Evolutionary conservation across 2,329 filamentous ascomycete species (phyloP).

Genomic region (Colletotrichum tropicicola): DNA sequence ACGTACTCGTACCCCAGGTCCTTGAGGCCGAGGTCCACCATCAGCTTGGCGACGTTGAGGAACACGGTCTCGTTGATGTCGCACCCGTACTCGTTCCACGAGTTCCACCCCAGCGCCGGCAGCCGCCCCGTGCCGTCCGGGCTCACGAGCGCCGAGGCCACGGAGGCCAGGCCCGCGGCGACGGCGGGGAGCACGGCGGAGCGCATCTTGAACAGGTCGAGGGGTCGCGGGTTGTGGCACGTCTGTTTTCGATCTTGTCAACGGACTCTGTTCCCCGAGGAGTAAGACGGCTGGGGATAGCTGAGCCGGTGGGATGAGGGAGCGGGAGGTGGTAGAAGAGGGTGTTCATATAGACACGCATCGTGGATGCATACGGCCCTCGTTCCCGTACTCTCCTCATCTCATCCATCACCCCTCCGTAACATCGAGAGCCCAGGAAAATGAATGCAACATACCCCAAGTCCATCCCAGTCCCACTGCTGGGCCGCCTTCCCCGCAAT

Average conservation of each 20-base stretch:
- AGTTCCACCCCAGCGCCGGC: slow-evolving; percentile 58
- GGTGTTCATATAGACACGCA: slow-evolving; percentile 2
- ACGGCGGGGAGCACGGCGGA: background rate
- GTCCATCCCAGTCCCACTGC: slow-evolving; percentile 11
- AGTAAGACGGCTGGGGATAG: background rate
- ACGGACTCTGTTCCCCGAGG: background rate
- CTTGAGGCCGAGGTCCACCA: slow-evolving; percentile 58
- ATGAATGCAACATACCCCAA: slow-evolving; percentile 24
- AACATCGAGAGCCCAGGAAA: background rate
- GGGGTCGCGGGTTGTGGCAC: background rate
- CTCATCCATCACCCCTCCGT: background rate
- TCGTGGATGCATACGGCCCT: background rate
- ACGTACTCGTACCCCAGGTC: slow-evolving; percentile 66
- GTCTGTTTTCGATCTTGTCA: background rate
- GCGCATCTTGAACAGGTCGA: slow-evolving; percentile 5
- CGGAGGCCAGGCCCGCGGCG: slow-evolving; percentile 6
- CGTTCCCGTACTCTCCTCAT: background rate
- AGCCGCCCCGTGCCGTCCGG: slow-evolving; percentile 35
- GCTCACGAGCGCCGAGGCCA: slow-evolving; percentile 26
- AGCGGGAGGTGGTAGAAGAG: background rate
- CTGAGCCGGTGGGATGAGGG: background rate
- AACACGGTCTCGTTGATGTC: slow-evolving; percentile 60
- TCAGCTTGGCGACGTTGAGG: slow-evolving; percentile 53
- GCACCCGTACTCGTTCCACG: slow-evolving; percentile 62
- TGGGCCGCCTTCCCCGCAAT: slow-evolving; percentile 4